Base-by-base conservation (phyloP, 257 asterid genomes). In the Thymus quinquecostatus region DNA sequence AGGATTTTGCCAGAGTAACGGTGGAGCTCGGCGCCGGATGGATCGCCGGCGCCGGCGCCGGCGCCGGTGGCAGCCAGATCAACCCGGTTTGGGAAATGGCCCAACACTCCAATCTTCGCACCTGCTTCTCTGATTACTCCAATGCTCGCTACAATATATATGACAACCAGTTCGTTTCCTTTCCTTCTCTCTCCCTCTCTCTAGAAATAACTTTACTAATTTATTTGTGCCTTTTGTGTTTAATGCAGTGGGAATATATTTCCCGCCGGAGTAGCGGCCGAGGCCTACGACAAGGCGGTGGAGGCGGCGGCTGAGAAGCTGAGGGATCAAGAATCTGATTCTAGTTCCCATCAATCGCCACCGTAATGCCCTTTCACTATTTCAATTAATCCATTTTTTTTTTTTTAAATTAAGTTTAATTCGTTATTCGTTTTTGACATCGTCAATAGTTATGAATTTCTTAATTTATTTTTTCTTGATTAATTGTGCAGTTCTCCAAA, bases 21-120 rank as follows among this genome's bases (percentile, higher is more conserved):
- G 98, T 87, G 81, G 98, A 92, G 77, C 86, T 87, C 74, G 98
- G 98, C 47, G 98, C 98, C 68, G 98, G 98, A 5, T 92, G 98
- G 98, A 85, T 92, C 72, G 89, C 98, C 77, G 98, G 98, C 36
- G 97, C 90, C 64, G 98, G 98, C 13, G 89, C 98, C 77, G 98
- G 98, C 36, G 97, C 90, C 64, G 98, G 98, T 11, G 98, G 96
- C 0, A 41, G 84, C 55, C 84, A 80, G 65, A 43, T 82, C 3
- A 92, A 92, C 54, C 98, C 98, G 1, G 82, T 92, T 2, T 90
- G 97, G 98, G 97, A 92, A 64, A 83, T 92, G 43, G 90, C 98
- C 2, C 64, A 78, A 10, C 83, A 76, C 38, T 81, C 83, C 3
- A 85, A 85, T 21, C 95, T 92, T 72, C 90, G 92, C 7, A 92